Conservation (phyloP, 1,139 yeast species). For the Pichia sp. region DNA sequence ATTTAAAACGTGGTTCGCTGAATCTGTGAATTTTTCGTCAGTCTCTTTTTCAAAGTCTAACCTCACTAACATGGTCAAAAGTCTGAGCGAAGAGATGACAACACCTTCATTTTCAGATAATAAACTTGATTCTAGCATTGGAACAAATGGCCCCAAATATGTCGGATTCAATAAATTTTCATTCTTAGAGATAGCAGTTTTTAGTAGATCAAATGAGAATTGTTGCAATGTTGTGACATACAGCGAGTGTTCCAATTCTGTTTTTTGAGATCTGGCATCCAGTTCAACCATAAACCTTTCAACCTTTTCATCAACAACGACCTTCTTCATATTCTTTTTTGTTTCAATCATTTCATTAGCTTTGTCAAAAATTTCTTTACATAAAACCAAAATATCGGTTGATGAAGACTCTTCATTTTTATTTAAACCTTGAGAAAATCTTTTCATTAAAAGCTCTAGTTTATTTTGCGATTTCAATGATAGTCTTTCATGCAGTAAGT, state of each 20-base stretch:
- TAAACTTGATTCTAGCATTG: conserved; percentile 55
- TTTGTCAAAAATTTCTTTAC: conserved; percentile 65
- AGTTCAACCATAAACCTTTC: conserved; percentile 61
- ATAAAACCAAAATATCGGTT: conserved; percentile 55
- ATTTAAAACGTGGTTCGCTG: conserved; percentile 56
- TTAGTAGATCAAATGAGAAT: conserved; percentile 70
- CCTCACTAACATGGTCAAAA: conserved; percentile 52
- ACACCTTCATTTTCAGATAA: conserved; percentile 67
- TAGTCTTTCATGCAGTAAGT: conserved; percentile 56
- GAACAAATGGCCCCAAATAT: conserved; percentile 67
- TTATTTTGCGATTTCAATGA: conserved; percentile 64
- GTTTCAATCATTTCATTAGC: conserved; percentile 31
- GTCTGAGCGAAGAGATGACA: conserved; percentile 56
- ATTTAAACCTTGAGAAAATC: conserved; percentile 70
- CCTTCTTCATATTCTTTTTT: conserved; percentile 19
- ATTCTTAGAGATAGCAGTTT: conserved; percentile 63
- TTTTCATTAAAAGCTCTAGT: conserved; percentile 68
- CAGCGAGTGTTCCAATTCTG: conserved; percentile 42
- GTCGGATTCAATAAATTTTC: conserved; percentile 46
- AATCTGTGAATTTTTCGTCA: conserved; percentile 43
- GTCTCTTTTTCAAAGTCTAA: conserved; percentile 54
- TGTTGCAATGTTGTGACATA: conserved; percentile 57
- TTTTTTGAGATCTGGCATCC: conserved; percentile 48
- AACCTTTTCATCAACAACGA: conserved; percentile 24
- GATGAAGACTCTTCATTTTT: conserved; percentile 57